Evolutionary conservation across 441 rosid species (phyloP), one percentile per base, ranked within the genome.

Genomic region (California macrophylla): DNA sequence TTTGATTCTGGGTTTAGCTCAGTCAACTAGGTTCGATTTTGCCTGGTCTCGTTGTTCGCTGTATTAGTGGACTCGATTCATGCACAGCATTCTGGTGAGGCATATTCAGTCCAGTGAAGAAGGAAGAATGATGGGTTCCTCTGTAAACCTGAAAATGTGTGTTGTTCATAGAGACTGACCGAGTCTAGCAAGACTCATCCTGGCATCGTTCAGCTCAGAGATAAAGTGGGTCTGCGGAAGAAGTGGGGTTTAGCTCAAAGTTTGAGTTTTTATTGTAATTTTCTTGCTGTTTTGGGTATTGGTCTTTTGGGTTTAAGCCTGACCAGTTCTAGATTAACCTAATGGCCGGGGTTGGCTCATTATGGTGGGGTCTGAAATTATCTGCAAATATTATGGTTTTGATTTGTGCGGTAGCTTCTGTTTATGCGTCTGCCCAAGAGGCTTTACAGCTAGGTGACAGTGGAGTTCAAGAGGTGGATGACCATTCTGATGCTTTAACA

Each of bases 341-440:
- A 16, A 79, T 81, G 83, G 83, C 74, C 64, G 56, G 71, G 71
- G 47, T 36, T 62, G 70, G 76, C 45, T 66, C 64, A 32, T 68
- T 66, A 68, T 50, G 72, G 81, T 45, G 76, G 74, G 29, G 64
- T 62, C 71, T 78, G 74, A 74, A 75, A 73, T 75, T 72, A 21
- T 47, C 66, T 12, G 73, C 32, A 36, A 38, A 62, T 25, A 20
- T 76, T 62, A 71, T 76, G 64, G 60, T 79, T 50, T 76, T 74
- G n/a, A 73, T 58, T 66, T 28, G 85, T 23, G 72, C 60, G 29
- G 20, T 69, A 45, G 80, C 75, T 66, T 80, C 82, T 0, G 54
- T 74, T 42, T 18, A 68, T 70, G 75, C 82, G 9, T 52, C 60
- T 52, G 60, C 60, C 6, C 60, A 52, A 52, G 60, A 52, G 60